phyloP scores from a whole-genome alignment of 2,329 filamentous ascomycete genomes.

The Hortaea sp. region DNA sequence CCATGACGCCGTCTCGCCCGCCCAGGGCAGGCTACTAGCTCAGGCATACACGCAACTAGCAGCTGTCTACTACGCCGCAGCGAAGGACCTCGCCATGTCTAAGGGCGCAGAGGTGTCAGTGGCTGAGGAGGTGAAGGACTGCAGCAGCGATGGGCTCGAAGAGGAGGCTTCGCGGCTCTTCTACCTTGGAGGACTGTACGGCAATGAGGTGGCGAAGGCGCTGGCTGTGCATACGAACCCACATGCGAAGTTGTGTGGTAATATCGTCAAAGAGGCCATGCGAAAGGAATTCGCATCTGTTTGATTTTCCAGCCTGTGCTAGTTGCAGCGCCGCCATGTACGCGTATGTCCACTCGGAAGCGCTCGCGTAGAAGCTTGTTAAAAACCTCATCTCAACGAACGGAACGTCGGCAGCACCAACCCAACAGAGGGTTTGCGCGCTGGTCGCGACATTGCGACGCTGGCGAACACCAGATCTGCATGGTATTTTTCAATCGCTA shows the following conservation, averaged over 20 bases:
- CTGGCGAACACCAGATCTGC: too few species aligned
- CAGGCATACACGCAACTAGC: slow-evolving; percentile 58
- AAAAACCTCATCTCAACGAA: too few species aligned
- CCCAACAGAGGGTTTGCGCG: too few species aligned
- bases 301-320: too few species aligned
- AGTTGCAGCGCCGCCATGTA: too few species aligned
- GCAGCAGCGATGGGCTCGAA: slow-evolving; percentile 31
- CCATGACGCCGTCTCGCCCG: slow-evolving; percentile 48
- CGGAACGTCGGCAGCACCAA: too few species aligned
- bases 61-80: slow-evolving; percentile 20
- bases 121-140: slow-evolving; percentile 15
- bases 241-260: slow-evolving; percentile 53
- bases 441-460: too few species aligned
- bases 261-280: slow-evolving; percentile 51
- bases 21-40: slow-evolving; percentile 55
- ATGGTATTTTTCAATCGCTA: too few species aligned
- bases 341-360: too few species aligned
- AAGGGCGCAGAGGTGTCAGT: not conserved
- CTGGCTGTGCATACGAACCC: slow-evolving; percentile 52
- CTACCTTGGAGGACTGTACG: slow-evolving; percentile 43
- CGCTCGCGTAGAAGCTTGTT: too few species aligned
- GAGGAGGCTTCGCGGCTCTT: slow-evolving; percentile 48
- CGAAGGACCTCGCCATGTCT: slow-evolving; percentile 11
- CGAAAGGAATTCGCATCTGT: slow-evolving; percentile 34
- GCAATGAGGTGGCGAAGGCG: slow-evolving; percentile 46